phyloP scores from a whole-genome alignment of 2,329 filamentous ascomycete species.

The Emericellopsis atlantica region DNA sequence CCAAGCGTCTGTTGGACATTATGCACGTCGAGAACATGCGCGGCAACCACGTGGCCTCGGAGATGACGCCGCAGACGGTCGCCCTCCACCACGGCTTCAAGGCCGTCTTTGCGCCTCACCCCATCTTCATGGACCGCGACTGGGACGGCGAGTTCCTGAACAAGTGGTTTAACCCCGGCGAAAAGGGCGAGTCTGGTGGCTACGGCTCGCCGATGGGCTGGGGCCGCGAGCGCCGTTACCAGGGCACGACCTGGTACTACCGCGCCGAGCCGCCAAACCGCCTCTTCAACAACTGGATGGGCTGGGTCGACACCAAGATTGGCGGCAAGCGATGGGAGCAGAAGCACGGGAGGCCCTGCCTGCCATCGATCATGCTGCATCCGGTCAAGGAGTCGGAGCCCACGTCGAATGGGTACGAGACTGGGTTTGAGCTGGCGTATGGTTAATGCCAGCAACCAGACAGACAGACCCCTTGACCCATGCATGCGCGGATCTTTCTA shows the following conservation, averaged over 20 bases:
- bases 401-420: conserved; percentile 29
- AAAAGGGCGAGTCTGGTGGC: conserved; percentile 39
- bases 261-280: conserved; percentile 42
- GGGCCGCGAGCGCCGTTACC: conserved; percentile 43
- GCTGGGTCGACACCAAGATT: conserved; percentile 40
- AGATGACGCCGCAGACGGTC: conserved; percentile 66
- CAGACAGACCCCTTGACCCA: too few species aligned
- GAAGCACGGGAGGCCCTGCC: conserved; percentile 39
- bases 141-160: conserved; percentile 45
- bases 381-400: conserved; percentile 45
- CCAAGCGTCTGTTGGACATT: conserved; percentile 55
- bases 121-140: conserved; percentile 66
- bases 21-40: conserved; percentile 69
- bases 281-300: conserved; percentile 52
- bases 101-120: conserved; percentile 65
- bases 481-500: too few species aligned
- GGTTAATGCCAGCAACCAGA: conserved; percentile 13
- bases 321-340: conserved; percentile 45
- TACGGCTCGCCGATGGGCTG: conserved; percentile 45
- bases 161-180: conserved; percentile 48
- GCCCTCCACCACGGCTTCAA: conserved; percentile 69
- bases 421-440: conserved; percentile 22
- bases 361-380: conserved; percentile 46
- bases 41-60: conserved; percentile 65
- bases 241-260: conserved; percentile 50